Evolutionary conservation across 768 basidiomycete species (phyloP).

Genomic region (Lactarius hatsudake): DNA sequence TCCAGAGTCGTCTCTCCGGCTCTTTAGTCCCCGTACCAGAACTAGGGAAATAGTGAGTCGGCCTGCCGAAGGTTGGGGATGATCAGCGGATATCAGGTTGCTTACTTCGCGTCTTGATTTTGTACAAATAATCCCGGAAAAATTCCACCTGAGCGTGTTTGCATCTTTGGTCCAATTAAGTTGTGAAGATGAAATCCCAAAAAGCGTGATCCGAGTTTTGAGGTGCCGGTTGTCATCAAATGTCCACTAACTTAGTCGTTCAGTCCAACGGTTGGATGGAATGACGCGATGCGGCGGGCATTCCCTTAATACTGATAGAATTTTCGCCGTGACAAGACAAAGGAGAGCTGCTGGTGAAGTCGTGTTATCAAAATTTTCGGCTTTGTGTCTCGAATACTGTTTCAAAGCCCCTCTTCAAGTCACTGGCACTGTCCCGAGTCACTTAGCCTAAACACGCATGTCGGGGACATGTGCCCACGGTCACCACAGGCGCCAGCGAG

Average conservation of each 20-base stretch:
- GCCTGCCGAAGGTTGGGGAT: background rate
- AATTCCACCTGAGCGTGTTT: background rate
- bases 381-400: no score
- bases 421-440: background rate
- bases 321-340: no score
- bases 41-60: background rate
- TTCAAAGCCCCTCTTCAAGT: background rate
- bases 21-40: background rate
- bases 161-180: background rate
- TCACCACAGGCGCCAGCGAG: background rate
- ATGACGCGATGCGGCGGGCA: background rate
- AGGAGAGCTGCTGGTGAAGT: no score
- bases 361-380: no score
- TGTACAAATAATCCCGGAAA: background rate
- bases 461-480: background rate
- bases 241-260: no score
- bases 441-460: background rate
- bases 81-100: background rate
- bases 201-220: background rate
- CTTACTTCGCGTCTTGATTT: background rate
- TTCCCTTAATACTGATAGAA: background rate
- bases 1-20: background rate
- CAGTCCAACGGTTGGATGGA: background rate
- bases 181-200: background rate
- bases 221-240: background rate